Evolutionary conservation across 495 filamentous ascomycete genomes (phyloP), one percentile per base, ranked within the genome.

Genomic region (Geopyxis carbonaria): DNA sequence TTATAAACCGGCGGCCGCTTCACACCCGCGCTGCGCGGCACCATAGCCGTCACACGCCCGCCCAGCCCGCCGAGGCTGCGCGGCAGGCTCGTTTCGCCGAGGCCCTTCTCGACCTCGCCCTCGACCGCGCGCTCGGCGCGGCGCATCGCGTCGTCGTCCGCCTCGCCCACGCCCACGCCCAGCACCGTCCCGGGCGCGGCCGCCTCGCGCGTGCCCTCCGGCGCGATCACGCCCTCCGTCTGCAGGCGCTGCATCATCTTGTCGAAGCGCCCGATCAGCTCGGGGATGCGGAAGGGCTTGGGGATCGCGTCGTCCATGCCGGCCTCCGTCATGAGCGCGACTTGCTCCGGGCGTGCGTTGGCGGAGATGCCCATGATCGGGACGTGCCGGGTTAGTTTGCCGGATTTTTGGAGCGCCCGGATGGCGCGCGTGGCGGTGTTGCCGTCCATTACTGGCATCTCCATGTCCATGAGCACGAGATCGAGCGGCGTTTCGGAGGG

Each of bases 391-490:
- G 25, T n/a, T 10, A 37, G 21, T n/a, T 22, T 22, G 4, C 79
- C 78, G 15, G 69, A 73, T 52, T 86, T 92, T 9, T 86, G 86
- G 62, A 87, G 77, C 45, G 83, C 63, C 4, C 85, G 71, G 45
- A 93, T 93, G 11, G 91, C 65, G 11, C 80, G 68, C 0, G 86
- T 93, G 31, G 77, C 82, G 55, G 92, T 73, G 19, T 92, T 65
- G 2, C 85, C 85, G 45, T 93, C 83, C 9, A 94, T 68, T 50
- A 86, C 87, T n/a, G 85, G 85, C 85, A 94, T 94, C 64, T 87
- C 64, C 18, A 42, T n/a, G 2, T 43, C 31, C 31, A 44, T 36
- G 6, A 27, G 31, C 29, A 38, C 38, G 5, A 41, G 21, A 14
- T 38, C 4, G 9, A 14, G 14, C 33, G 30, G 48, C 2, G 5